Base-by-base conservation (phyloP, 768 basidiomycete species). In the Nevesoporus exiguus region DNA sequence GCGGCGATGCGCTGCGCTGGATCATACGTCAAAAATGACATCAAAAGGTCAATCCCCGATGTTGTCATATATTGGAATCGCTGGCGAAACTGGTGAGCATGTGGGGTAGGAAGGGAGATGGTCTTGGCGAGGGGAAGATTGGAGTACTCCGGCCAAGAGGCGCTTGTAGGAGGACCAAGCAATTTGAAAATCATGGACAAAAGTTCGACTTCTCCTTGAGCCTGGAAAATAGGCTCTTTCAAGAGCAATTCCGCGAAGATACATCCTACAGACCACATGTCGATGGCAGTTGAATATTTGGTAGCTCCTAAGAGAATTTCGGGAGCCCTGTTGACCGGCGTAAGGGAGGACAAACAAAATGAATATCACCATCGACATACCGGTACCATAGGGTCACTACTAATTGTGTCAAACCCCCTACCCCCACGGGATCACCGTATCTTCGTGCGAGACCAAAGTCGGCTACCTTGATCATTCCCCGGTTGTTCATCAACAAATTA, bases 381-480 rank as follows among this genome's bases (percentile, higher is more conserved):
- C 96, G 84, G 74, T 99, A 99, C 97, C 97, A 99, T 27, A 99
- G 77, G 2, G 97, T 99, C 14, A 99, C 97, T 2, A 99, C 97
- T 15, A 99, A 80, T 65, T 98, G 97, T 5, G 97, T 99, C 82
- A 99, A 84, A 29, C 95, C 93, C n/a, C 92, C 91, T 6, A 93
- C 86, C 21, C 96, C 95, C 11, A 98, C 81, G 10, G 97, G 97
- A 69, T 98, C 97, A 17, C 97, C 97, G 66, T 93, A 99, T 49
- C 94, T 84, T 63, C 97, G 77, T 15, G 97, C 97, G 27, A 98
- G 82, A 6, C 97, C 97, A 69, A 98, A 99, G 71, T 99, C 97
- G 14, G 97, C 97, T 7, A 99, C 94, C 66, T 98, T 98, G 73
- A 99, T 95, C 34, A 90, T 95, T 1, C 97, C 97, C 8, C 97